A percentile compares a stretch with the other conserved stretches of the same genome.
These are phyloP conservation scores for Flammula alnicola DNA, from an alignment of 1,284 basidiomycete species.

Conservation along the genomic window DNA sequence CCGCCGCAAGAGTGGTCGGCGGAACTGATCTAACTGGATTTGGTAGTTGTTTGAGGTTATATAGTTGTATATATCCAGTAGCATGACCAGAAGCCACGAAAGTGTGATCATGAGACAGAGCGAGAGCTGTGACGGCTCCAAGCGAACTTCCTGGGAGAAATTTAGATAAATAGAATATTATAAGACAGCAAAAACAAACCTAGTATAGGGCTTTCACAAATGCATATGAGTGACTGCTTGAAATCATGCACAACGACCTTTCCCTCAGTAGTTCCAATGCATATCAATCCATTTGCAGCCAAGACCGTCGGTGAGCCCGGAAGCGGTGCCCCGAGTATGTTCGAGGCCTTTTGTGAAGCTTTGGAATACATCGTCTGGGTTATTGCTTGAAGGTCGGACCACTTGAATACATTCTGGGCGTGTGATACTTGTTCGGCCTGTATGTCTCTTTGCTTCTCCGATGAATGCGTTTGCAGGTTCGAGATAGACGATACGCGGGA, in stretches of 20 bases:
- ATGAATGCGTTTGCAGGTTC: conserved; percentile 46
- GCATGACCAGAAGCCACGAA: conserved; percentile 91
- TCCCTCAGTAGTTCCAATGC: conserved; percentile 85
- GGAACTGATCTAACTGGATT: conserved; percentile 70
- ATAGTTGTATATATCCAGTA: conserved; percentile 87
- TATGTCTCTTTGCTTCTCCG: conserved; percentile 28
- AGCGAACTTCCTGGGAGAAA: conserved; percentile 53
- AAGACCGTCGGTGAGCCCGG: conserved; percentile 80
- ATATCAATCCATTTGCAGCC: conserved; percentile 88
- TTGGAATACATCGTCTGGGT: conserved; percentile 59
- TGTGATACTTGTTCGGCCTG: conserved; percentile 10
- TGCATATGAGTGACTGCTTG: conserved; percentile 80
- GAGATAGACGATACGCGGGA: conserved; percentile 71
- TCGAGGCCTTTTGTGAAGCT: conserved; percentile 61
- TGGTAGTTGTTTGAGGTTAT: conserved; percentile 77
- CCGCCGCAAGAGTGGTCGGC: conserved; percentile 69
- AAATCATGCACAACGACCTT: conserved; percentile 89
- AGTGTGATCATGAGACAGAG: conserved; percentile 93
- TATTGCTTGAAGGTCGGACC: conserved; percentile 74
- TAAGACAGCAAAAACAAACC: conserved; percentile 49
- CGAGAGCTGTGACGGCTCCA: conserved; percentile 89
- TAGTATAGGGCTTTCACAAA: conserved; percentile 72
- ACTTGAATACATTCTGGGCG: conserved; percentile 72
- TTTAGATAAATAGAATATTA: conserved; percentile 17
- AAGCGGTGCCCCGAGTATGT: conserved; percentile 59